Base-by-base conservation (phyloP, 2,329 filamentous ascomycete genomes). In the Rhinocladiella mackenziei region DNA sequence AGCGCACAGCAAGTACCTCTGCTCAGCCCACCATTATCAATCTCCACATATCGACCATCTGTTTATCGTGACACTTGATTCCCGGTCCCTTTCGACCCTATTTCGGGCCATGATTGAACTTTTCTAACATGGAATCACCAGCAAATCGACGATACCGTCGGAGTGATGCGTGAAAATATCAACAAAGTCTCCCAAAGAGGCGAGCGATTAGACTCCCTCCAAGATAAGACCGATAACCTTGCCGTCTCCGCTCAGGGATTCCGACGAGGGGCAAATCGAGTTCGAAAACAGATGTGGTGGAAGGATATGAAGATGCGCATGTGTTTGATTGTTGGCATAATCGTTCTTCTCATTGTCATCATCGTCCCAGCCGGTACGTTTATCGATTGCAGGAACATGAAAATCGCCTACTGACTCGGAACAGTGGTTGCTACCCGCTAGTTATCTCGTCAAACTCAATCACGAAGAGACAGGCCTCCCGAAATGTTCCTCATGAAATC, bases 221-320 rank as follows among this genome's bases (percentile, higher is more conserved):
- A 94, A 72, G 85, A 92, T 68, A 94, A 95, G 78, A 96, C 70
- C 46, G 83, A 96, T 73, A 94, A 94, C 71, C 78, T 98, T 57
- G 89, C 89, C 49, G 81, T 84, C 53, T 95, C 89, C 25, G 91
- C 92, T 48, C 89, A 95, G 68, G 89, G 88, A 53, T 98, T 98
- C 80, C 87, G 89, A 62, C 84, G 89, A 57, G 91, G 92, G 55
- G 92, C 94, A 69, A 98, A 97, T 76, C 78, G 88, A 60, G 91
- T 98, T 59, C 83, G 92, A 68, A 91, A 89, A 76, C 83, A 94
- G 70, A 97, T 97, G 91, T 97, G 91, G 91, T 97, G 89, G 91
- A 97, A 97, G 79, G 91, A 97, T 65, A 94, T 96, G 88, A 97
- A 97, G 81, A 98, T 98, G 92, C 83, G 92, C 68, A 92, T 96